phyloP scores from a whole-genome alignment of 306 rosid genomes.

The Neltuma alba region DNA sequence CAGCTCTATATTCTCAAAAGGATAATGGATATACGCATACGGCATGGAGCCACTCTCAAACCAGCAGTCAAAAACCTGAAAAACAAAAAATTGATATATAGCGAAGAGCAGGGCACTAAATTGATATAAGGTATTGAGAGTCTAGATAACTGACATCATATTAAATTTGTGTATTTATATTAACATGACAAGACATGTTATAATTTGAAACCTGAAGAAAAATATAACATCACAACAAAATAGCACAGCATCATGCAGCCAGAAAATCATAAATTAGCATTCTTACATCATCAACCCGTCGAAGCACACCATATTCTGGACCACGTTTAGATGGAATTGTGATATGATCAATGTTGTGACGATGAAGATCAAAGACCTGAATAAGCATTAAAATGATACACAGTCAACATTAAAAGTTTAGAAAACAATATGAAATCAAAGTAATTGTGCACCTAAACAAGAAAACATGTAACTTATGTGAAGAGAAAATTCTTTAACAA shows the following conservation, averaged over 20 bases:
- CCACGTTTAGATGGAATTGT: conserved; percentile 81
- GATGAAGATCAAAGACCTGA: conserved; percentile 90
- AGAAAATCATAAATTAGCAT: conserved; percentile 28
- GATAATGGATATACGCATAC: conserved; percentile 95
- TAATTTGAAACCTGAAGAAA: conserved; percentile 11
- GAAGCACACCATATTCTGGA: conserved; percentile 72
- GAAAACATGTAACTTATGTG: background rate
- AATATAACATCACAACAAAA: conserved; percentile 11
- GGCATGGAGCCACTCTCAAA: conserved; percentile 99
- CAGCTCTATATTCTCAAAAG: conserved; percentile 80
- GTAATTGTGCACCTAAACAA: background rate
- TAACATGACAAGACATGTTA: conserved; percentile 19
- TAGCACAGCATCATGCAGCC: background rate
- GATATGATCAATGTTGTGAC: conserved; percentile 95
- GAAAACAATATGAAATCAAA: background rate
- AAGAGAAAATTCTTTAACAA: background rate
- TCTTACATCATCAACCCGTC: conserved; percentile 89
- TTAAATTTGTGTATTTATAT: background rate
- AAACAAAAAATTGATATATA: conserved; percentile 28
- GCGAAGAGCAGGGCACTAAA: conserved; percentile 17
- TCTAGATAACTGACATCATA: background rate
- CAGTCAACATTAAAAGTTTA: conserved; percentile 26
- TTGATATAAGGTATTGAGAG: background rate
- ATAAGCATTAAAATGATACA: conserved; percentile 30
- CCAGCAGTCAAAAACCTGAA: conserved; percentile 99